These are phyloP conservation scores for Neopestalotiopsis clavispora DNA, from an alignment of 2,329 filamentous ascomycete genomes.

Conservation along the genomic window DNA sequence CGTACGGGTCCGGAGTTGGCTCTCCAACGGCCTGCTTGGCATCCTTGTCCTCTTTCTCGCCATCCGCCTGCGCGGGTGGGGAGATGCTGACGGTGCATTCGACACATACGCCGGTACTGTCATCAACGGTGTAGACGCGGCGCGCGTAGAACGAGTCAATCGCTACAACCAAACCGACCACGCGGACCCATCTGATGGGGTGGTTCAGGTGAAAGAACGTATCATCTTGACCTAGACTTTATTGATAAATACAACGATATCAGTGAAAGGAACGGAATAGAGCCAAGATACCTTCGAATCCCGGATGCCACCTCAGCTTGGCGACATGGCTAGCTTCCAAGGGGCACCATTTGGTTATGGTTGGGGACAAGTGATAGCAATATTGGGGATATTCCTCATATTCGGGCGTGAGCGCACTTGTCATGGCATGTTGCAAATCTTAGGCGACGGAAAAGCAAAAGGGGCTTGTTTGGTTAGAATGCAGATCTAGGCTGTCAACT, in stretches of 20 bases:
- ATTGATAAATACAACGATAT: neutral
- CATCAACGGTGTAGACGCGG: constrained; percentile 64
- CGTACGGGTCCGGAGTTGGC: constrained; percentile 18
- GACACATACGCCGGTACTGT: constrained; percentile 66
- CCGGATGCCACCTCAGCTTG: constrained; percentile 49
- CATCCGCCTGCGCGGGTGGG: constrained; percentile 19
- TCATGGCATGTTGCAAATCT: constrained; percentile 47
- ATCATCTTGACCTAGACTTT: constrained; percentile 50
- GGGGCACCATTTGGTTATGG: constrained; percentile 63
- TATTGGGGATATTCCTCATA: constrained; percentile 60
- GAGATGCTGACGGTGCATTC: constrained; percentile 45
- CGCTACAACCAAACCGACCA: constrained; percentile 73
- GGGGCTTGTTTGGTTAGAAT: neutral
- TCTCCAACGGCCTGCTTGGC: neutral
- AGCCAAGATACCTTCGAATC: constrained; percentile 55
- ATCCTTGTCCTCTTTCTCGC: neutral
- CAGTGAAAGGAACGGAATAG: neutral
- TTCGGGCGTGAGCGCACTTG: constrained; percentile 34
- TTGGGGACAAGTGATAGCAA: constrained; percentile 67
- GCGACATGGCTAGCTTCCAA: constrained; percentile 57
- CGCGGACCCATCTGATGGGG: constrained; percentile 75
- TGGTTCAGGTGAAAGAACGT: constrained; percentile 74
- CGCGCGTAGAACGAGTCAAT: constrained; percentile 55
- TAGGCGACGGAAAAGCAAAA: constrained; percentile 18
- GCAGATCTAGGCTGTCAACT: constrained; percentile 17